Evolutionary conservation across 2,329 filamentous ascomycete species (phyloP).

Genomic region (Colletotrichum cuscutae): DNA sequence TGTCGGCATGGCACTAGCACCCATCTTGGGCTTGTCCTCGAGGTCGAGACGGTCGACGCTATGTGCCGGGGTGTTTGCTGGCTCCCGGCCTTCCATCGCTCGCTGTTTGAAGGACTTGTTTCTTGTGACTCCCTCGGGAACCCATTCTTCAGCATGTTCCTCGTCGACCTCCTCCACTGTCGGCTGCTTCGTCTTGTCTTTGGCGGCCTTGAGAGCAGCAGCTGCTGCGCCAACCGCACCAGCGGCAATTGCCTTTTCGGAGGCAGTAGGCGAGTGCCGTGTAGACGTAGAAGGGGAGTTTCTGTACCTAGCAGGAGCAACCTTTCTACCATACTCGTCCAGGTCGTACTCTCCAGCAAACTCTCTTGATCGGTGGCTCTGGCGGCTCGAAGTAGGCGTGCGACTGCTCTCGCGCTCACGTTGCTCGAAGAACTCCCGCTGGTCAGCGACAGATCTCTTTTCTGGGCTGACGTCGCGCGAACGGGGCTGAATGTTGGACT

Average conservation of each 20-base stretch:
- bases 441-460: constrained; percentile 54
- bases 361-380: constrained; percentile 53
- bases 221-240: constrained; percentile 65
- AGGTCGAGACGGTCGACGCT: constrained; percentile 68
- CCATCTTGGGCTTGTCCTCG: constrained; percentile 67
- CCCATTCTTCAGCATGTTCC: constrained; percentile 49
- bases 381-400: constrained; percentile 46
- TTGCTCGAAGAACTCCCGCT: constrained; percentile 51
- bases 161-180: constrained; percentile 45
- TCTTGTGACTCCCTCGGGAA: constrained; percentile 63
- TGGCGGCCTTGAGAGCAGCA: constrained; percentile 60
- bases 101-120: constrained; percentile 76
- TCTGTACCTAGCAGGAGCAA: constrained; percentile 55
- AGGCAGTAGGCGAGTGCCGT: constrained; percentile 62
- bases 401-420: constrained; percentile 52
- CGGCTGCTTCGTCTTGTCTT: constrained; percentile 53
- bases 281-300: constrained; percentile 64
- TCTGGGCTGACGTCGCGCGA: constrained; percentile 51
- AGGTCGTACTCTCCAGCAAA: constrained; percentile 66
- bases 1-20: constrained; percentile 76
- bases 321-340: constrained; percentile 67
- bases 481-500: constrained; percentile 41
- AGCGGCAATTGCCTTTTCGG: constrained; percentile 67
- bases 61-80: constrained; percentile 66
- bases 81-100: constrained; percentile 65